These are phyloP conservation scores for Polygonum maritimum DNA, from an alignment of 148 eudicot genomes.

Conservation along the genomic window DNA sequence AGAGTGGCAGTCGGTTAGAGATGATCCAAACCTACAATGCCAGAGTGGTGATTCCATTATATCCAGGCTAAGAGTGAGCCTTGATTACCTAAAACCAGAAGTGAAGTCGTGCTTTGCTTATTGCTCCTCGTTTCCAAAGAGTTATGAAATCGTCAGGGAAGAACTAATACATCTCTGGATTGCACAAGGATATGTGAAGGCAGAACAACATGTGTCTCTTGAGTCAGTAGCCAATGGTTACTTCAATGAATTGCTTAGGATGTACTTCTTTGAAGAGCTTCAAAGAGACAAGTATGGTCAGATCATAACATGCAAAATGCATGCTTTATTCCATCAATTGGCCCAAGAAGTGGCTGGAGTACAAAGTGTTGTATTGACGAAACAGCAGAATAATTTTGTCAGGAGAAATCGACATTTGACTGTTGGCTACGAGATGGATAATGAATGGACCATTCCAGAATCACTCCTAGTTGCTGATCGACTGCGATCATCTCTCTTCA, in stretches of 20 bases:
- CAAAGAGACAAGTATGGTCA: background rate
- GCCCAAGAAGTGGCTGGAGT: background rate
- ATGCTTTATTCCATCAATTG: background rate
- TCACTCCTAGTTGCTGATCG: background rate
- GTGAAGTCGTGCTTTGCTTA: constrained; percentile 36
- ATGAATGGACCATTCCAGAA: background rate
- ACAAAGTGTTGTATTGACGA: background rate
- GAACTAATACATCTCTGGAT: constrained; percentile 1
- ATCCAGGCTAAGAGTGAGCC: constrained; percentile 21
- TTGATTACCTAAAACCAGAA: constrained; percentile 14
- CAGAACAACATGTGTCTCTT: too few relatives aligned
- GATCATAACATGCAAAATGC: constrained; percentile 1
- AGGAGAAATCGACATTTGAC: background rate
- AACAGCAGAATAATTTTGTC: background rate
- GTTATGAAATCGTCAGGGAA: constrained; percentile 1
- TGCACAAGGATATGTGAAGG: constrained; percentile 9
- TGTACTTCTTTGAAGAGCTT: background rate
- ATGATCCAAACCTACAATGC: background rate
- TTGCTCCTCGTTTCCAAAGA: constrained; percentile 35
- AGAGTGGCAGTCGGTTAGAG: constrained; percentile 14
- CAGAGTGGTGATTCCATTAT: background rate
- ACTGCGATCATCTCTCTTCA: constrained; percentile 6
- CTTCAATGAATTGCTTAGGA: background rate
- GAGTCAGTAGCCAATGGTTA: background rate
- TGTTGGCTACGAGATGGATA: background rate